Base-by-base conservation (phyloP, 1,139 yeast genomes). In the Groenewaldozyma sp. region DNA sequence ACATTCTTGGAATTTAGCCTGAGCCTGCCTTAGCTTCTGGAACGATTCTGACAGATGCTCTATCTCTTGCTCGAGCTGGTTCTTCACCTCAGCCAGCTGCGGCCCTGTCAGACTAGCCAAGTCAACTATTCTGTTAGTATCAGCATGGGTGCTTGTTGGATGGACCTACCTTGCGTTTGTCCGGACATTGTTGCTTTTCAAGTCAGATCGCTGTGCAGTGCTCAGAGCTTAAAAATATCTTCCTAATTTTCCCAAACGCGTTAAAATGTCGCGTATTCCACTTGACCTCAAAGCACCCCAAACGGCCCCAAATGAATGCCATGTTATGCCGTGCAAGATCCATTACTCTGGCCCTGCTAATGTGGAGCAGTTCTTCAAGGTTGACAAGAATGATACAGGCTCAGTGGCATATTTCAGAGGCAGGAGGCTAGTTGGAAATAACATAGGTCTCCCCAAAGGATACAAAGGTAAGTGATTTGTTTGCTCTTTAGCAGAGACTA, bases 21-120 rank as follows among this genome's bases (percentile, higher is more conserved):
- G 86, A 3, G 97, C 98, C 42, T 88, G 73, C 44, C 78, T 78
- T 35, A 91, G 71, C 10, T 95, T 95, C 52, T 79, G 82, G 44
- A 83, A 72, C 1, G 97, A 87, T 37, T 82, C 82, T 11, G 84
- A 74, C 55, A 91, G 77, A 55, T 88, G 95, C 49, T 81, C 82
- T 32, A 88, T 68, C 58, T 91, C 98, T 53, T 77, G 80, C 52
- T 86, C 94, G 24, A 93, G 73, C 53, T 82, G 84, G 54, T 80
- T 81, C 50, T 93, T 82, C 54, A 91, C 76, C 51, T 86, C 93
- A 33, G 78, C 70, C 40, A 91, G 70, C 61, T 91, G 97, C 56
- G 86, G 93, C 2, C 93, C 82, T 40, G 78, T 77, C 45, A 88
- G 73, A 50, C 75, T 70, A 24, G 78, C 69, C 53, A 87, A 67